Conservation (phyloP, 2,329 filamentous ascomycete species). For the Colletotrichum sp. region DNA sequence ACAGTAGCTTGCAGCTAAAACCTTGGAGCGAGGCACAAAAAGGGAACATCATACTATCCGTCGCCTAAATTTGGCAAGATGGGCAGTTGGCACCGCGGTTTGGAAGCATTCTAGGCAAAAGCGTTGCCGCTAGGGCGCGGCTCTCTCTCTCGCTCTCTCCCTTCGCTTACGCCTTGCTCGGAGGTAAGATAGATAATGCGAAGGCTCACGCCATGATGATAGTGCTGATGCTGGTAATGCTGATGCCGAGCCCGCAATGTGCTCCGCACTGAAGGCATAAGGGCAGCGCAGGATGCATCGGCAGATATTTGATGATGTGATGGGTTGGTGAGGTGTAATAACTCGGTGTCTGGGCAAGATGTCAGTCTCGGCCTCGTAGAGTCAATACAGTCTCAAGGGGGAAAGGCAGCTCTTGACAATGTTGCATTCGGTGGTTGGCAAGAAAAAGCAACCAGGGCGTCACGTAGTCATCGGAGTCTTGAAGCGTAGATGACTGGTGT, state of each 20-base stretch:
- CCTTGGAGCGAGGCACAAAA: neutral
- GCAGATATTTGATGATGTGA: neutral
- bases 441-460: neutral
- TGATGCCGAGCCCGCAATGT: neutral
- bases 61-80: neutral
- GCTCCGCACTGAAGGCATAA: neutral
- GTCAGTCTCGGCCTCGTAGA: neutral
- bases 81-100: neutral
- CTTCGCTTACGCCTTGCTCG: neutral
- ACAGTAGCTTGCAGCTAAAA: slow-evolving; percentile 18
- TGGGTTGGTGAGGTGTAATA: neutral
- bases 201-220: neutral
- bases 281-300: neutral
- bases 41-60: neutral
- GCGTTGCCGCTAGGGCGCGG: neutral
- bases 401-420: neutral
- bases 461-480: neutral
- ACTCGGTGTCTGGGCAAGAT: neutral
- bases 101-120: slow-evolving; percentile 3
- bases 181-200: neutral
- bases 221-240: neutral
- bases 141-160: neutral
- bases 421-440: neutral
- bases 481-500: neutral
- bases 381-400: neutral